These are phyloP conservation scores for Colletotrichum tabaci DNA, from an alignment of 2,329 filamentous ascomycete species.

Conservation along the genomic window DNA sequence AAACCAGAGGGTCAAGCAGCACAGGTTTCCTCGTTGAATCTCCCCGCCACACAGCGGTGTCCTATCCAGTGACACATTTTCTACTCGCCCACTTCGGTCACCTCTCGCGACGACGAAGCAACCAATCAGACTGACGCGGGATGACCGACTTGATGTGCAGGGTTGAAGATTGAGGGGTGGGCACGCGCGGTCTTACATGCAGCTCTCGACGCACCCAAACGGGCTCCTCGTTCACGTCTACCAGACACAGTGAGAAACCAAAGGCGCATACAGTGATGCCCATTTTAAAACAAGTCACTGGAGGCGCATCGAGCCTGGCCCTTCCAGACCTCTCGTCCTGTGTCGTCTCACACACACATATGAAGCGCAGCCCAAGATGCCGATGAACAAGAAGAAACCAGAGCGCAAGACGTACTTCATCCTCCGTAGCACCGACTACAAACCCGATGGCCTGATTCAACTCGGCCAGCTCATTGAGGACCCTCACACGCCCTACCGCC, in stretches of 20 bases:
- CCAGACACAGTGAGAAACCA: background rate
- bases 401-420: conserved; percentile 21
- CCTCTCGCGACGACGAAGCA: too few relatives aligned
- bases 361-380: background rate
- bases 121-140: too few relatives aligned
- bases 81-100: too few relatives aligned
- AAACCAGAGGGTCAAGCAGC: too few relatives aligned
- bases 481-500: conserved; percentile 13
- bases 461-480: conserved; percentile 29
- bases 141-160: too few relatives aligned
- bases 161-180: background rate
- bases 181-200: background rate
- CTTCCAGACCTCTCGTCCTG: background rate
- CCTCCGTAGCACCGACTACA: conserved; percentile 12
- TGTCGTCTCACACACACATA: background rate
- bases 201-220: conserved; percentile 6
- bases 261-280: background rate
- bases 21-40: too few relatives aligned
- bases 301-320: background rate
- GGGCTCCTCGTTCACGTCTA: background rate
- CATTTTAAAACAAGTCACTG: background rate
- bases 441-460: conserved; percentile 10
- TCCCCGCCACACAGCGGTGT: too few relatives aligned
- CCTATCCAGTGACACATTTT: too few relatives aligned
- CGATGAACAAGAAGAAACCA: background rate